Conservation (phyloP, 257 asterid genomes). For the Avicennia marina region DNA sequence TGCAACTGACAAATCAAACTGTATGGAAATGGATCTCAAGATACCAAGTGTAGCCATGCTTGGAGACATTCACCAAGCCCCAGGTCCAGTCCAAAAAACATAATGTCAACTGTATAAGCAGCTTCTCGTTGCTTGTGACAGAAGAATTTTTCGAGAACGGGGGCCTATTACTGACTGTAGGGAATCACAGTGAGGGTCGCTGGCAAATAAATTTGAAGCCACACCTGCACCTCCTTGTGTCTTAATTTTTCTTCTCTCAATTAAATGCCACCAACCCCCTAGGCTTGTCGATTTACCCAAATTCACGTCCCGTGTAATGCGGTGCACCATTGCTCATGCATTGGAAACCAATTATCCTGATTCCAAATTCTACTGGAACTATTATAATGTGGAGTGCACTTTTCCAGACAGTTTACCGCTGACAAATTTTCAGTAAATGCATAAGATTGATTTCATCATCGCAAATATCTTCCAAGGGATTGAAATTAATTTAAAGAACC, state of each 20-base stretch:
- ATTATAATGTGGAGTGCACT: constrained; percentile 28
- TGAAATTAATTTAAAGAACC: no score
- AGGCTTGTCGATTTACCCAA: no score
- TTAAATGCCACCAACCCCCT: neutral
- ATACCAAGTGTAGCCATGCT: constrained; percentile 38
- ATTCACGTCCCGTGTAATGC: no score
- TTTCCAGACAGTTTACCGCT: constrained; percentile 33
- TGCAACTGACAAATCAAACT: constrained; percentile 32
- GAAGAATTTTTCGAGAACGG: constrained; percentile 25
- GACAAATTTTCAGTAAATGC: constrained; percentile 31
- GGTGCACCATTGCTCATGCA: constrained; percentile 35
- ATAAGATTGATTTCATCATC: constrained; percentile 30
- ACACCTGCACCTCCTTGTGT: no score
- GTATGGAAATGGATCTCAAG: constrained; percentile 38
- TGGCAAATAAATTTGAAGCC: constrained; percentile 31
- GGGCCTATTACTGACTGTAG: constrained; percentile 25
- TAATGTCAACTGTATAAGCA: constrained; percentile 14
- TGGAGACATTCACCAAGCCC: constrained; percentile 37
- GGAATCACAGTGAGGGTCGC: constrained; percentile 38
- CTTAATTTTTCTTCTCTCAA: no score
- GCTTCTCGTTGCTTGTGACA: no score
- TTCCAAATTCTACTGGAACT: constrained; percentile 30
- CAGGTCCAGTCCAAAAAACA: constrained; percentile 6
- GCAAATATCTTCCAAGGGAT: no score
- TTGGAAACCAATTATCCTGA: constrained; percentile 31